These are phyloP conservation scores for Talaromyces islandicus DNA, from an alignment of 2,329 filamentous ascomycete genomes.

Conservation along the genomic window DNA sequence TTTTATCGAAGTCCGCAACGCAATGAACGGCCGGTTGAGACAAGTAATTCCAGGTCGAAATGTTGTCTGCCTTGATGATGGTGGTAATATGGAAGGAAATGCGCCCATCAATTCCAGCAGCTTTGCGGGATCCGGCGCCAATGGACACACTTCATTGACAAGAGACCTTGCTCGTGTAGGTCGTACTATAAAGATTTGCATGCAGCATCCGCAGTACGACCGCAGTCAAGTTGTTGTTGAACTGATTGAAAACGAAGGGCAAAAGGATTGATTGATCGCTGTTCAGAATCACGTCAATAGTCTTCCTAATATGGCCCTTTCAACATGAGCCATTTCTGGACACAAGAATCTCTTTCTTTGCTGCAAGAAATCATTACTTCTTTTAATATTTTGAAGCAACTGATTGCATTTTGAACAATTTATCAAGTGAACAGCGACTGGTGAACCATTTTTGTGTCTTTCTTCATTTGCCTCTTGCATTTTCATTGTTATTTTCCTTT, in stretches of 20 bases:
- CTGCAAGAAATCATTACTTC: neutral
- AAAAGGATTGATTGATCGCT: slow-evolving; percentile 50
- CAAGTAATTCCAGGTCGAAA: slow-evolving; percentile 92
- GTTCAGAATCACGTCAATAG: neutral
- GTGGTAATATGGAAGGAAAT: slow-evolving; percentile 32
- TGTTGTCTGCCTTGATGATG: slow-evolving; percentile 85
- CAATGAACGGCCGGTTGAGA: slow-evolving; percentile 85
- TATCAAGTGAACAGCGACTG: neutral
- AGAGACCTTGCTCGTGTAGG: slow-evolving; percentile 34
- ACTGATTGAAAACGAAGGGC: slow-evolving; percentile 84
- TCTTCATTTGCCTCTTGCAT: neutral
- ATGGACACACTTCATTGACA: slow-evolving; percentile 15
- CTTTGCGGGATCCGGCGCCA: slow-evolving; percentile 29
- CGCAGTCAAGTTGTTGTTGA: slow-evolving; percentile 86
- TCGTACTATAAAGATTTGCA: slow-evolving; percentile 84
- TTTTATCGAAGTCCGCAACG: slow-evolving; percentile 95
- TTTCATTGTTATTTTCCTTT: neutral
- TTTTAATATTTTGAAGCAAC: neutral
- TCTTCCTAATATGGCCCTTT: neutral
- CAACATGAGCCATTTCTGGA: neutral
- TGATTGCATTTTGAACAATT: neutral
- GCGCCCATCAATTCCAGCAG: slow-evolving; percentile 31
- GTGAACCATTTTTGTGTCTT: too few relatives aligned
- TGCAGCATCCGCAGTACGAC: slow-evolving; percentile 86
- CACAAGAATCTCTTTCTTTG: neutral